Percentiles rank a stretch among this genome's conserved stretches.
phyloP scores from a whole-genome alignment of 129 eudicot genomes.

The Oenanthe sinensis region DNA sequence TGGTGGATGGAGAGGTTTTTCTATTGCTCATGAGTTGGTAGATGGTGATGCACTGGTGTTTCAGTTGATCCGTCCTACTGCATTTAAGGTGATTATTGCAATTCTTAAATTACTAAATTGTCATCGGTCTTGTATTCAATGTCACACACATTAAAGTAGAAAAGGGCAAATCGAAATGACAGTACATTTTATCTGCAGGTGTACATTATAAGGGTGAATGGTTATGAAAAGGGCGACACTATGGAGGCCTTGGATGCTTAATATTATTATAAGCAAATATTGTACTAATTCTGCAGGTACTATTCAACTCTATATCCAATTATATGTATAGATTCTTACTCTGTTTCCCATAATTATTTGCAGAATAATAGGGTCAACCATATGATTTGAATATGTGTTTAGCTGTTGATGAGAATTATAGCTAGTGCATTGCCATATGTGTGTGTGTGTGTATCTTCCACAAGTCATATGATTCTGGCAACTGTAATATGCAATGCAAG shows the following conservation, averaged over 20 bases:
- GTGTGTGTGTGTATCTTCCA: no score
- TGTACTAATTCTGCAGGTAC: slow-evolving; percentile 15
- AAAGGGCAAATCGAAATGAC: background rate
- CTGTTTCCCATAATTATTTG: background rate
- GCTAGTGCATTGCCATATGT: no score
- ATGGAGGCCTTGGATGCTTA: slow-evolving; percentile 17
- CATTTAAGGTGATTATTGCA: slow-evolving; percentile 41
- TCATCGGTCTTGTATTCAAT: background rate
- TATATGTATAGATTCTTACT: background rate
- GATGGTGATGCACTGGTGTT: slow-evolving; percentile 88
- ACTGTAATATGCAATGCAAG: background rate
- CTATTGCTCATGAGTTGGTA: slow-evolving; percentile 54
- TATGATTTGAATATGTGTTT: background rate
- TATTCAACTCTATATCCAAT: background rate
- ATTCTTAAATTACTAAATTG: background rate
- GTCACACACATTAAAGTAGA: background rate
- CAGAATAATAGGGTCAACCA: slow-evolving; percentile 1
- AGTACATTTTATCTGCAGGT: slow-evolving; percentile 17
- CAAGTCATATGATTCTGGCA: background rate
- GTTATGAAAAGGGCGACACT: slow-evolving; percentile 22
- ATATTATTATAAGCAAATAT: no score
- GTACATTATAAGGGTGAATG: slow-evolving; percentile 39
- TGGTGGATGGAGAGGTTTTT: slow-evolving; percentile 84
- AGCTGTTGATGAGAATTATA: no score
- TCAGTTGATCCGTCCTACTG: slow-evolving; percentile 32